Evolutionary conservation across 139 green algal species (phyloP), one percentile per base, ranked within the genome.

Genomic region (Haematococcus sp.): DNA sequence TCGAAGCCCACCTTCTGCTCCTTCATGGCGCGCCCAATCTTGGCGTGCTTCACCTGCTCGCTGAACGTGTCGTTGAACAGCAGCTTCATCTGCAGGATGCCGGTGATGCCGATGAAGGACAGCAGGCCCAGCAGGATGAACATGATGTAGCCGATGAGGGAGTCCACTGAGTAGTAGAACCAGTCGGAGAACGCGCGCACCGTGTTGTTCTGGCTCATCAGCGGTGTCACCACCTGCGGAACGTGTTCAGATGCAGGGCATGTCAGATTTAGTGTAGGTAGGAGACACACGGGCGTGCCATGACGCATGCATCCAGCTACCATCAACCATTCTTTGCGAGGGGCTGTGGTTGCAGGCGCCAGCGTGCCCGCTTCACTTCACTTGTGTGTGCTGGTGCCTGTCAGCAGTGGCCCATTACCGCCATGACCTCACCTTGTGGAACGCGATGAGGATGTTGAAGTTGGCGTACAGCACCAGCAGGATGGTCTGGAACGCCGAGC

Each of bases 41-140:
- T 79, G 32, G 70, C 71, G 51, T 85, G 71, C 19, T 72, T 72
- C 44, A 72, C 66, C 28, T 46, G 74, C 71, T 85, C 74, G n/a
- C 75, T 70, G 54, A 85, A 85, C 25, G 80, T 67, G 71, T 85
- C 80, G 75, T 85, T 85, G 75, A 85, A 85, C 40, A 85, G 75
- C 65, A 85, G 60, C 68, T 78, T 78, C 80, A 85, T 85, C 58
- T 85, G 80, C 66, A 85, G 75, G 32, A 74, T 66, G 25, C 75
- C 54, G 3, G 76, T 32, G 1, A 85, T 35, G 25, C 80, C 80
- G 1, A 85, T 56, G 71, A 85, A 85, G 31, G 80, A 74, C 27
- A 85, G 67, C 33, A 85, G 49, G 31, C 43, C 75, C 58, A 85
- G 79, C 65, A 82, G 34, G 63, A 79, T 58, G 71, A 85, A 85